These are phyloP conservation scores for Pythium myriotylum DNA, from an alignment of 352 stramenopile genomes.

Conservation along the genomic window DNA sequence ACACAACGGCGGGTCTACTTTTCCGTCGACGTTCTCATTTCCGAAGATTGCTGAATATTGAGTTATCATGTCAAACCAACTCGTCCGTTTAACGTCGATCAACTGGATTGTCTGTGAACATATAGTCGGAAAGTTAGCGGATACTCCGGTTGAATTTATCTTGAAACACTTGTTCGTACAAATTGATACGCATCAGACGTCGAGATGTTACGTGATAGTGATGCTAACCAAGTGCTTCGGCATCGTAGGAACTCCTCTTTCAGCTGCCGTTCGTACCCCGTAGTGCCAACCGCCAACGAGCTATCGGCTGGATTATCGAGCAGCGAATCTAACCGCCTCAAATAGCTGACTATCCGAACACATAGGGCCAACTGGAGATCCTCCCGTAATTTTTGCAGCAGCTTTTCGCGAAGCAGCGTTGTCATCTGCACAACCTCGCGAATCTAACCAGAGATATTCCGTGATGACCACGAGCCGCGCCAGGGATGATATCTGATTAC, in stretches of 20 bases:
- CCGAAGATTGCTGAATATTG: slow-evolving; percentile 92
- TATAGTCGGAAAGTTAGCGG: not conserved
- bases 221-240: slow-evolving; percentile 75
- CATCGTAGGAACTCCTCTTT: slow-evolving; percentile 87
- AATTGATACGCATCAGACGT: slow-evolving; percentile 83
- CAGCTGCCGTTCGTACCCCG: slow-evolving; percentile 76
- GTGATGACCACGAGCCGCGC: not conserved
- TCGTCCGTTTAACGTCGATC: slow-evolving; percentile 87
- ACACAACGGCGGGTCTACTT: slow-evolving; percentile 80
- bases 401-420: slow-evolving; percentile 59
- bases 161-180: no score
- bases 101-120: slow-evolving; percentile 72
- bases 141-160: no score
- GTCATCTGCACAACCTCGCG: slow-evolving; percentile 73
- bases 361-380: slow-evolving; percentile 81
- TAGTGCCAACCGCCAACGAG: slow-evolving; percentile 30
- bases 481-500: not conserved
- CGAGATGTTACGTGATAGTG: slow-evolving; percentile 56
- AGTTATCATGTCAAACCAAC: slow-evolving; percentile 91
- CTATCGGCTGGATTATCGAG: not conserved
- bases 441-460: slow-evolving; percentile 28
- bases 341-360: slow-evolving; percentile 78
- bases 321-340: slow-evolving; percentile 73
- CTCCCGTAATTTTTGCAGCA: slow-evolving; percentile 83
- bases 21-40: slow-evolving; percentile 76